Base-by-base conservation (phyloP, 1,284 basidiomycete genomes). In the Puccinia coronata region DNA sequence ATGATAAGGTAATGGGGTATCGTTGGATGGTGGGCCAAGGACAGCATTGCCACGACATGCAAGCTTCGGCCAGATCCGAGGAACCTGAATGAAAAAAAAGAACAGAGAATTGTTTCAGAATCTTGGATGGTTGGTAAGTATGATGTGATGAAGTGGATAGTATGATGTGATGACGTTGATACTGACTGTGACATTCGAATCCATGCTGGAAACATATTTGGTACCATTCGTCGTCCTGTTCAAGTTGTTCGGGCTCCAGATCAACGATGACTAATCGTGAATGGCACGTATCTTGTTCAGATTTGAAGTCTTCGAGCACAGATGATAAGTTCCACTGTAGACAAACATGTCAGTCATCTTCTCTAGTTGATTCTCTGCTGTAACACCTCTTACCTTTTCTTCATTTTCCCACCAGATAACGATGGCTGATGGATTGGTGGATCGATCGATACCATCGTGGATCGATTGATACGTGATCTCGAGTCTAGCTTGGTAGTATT, bases 161-260 rank as follows among this genome's bases (percentile, higher is more conserved):
- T n/a, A n/a, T n/a, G n/a, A n/a, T n/a, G n/a, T n/a, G n/a, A n/a
- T n/a, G n/a, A n/a, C n/a, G n/a, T n/a, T n/a, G n/a, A n/a, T n/a
- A n/a, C 47, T 53, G 11, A 71, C 69, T 71, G 47, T 71, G 69
- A 36, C n/a, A 71, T 71, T 71, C 69, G 28, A 71, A 71, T n/a
- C 51, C 69, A 71, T 71, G 47, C 20, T 71, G 39, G 53, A 71
- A 53, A 53, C 69, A 71, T 20, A 51, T 71, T 31, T 5, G 14
- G 31, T 51, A 3, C 69, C 69, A 71, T 4, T 53, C 51, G 6
- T 71, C n/a, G 18, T 71, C 69, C 8, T 71, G 47, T 49, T 51
- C 51, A 1, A 53, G 69, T 51, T 23, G 16, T 34, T 71, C 47
- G 20, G 31, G 16, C 1, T 71, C 51, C 25, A 53, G 34, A 14